phyloP scores from a whole-genome alignment of 805 yeast genomes.

The Saccharomyces mikatae region DNA sequence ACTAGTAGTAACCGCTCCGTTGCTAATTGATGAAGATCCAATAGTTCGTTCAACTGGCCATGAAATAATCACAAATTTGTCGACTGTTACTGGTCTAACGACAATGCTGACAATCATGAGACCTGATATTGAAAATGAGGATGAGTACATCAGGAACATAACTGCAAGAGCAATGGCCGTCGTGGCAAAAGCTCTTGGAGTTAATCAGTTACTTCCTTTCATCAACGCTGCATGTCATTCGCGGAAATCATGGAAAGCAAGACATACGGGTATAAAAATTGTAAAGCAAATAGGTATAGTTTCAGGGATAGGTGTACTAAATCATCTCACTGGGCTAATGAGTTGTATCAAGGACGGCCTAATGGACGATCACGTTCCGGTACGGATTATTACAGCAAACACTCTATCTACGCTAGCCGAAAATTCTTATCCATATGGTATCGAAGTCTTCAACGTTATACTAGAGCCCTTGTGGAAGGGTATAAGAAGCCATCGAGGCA shows the following conservation, averaged over 20 bases:
- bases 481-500: conserved; percentile 67
- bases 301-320: conserved; percentile 66
- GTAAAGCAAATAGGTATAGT: conserved; percentile 67
- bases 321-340: conserved; percentile 60
- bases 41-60: conserved; percentile 71
- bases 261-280: conserved; percentile 73
- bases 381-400: conserved; percentile 61
- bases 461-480: conserved; percentile 80
- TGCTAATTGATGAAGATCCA: conserved; percentile 70
- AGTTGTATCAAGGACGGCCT: conserved; percentile 51
- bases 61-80: conserved; percentile 63
- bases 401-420: conserved; percentile 73
- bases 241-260: conserved; percentile 69
- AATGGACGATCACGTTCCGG: conserved; percentile 58
- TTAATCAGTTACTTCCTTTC: conserved; percentile 67
- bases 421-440: conserved; percentile 79
- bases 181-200: conserved; percentile 71
- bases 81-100: conserved; percentile 77
- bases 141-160: conserved; percentile 69
- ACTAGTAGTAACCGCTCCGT: conserved; percentile 66
- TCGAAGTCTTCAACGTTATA: conserved; percentile 70
- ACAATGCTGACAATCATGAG: conserved; percentile 71
- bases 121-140: conserved; percentile 74
- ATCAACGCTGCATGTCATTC: conserved; percentile 71
- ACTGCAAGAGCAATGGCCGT: conserved; percentile 79